Evolutionary conservation across 2,329 filamentous ascomycete species (phyloP).

Genomic region (Neofusicoccum sp.): DNA sequence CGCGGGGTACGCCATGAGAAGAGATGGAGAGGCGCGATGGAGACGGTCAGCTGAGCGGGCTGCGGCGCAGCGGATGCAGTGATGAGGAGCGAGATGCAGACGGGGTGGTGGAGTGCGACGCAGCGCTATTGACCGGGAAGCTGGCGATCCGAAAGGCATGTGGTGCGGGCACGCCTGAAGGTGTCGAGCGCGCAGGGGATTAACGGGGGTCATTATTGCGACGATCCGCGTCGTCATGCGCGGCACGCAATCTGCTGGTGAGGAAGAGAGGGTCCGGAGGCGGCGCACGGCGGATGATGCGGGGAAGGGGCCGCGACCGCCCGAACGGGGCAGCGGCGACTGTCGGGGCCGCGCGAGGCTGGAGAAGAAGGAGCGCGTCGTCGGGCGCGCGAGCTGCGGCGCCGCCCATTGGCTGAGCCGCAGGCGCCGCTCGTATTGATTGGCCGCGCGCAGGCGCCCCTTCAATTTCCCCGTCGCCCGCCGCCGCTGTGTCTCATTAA

Average conservation of each 20-base stretch:
- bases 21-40: not conserved
- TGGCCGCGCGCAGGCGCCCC: constrained; percentile 5
- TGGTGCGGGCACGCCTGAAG: no score
- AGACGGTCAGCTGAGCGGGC: not conserved
- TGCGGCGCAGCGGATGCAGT: not conserved
- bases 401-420: not conserved
- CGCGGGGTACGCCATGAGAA: not conserved
- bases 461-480: not conserved
- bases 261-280: no score
- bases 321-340: no score
- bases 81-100: not conserved
- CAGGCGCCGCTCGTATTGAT: not conserved
- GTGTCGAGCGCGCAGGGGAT: no score
- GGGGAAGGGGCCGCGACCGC: no score
- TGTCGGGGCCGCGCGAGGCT: no score
- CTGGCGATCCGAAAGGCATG: not conserved
- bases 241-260: no score
- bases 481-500: not conserved
- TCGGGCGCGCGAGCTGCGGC: not conserved
- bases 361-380: not conserved
- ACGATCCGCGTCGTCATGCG: no score
- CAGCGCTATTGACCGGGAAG: not conserved
- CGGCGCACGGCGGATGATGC: no score
- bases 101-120: no score
- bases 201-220: no score